Evolutionary conservation across 768 basidiomycete species (phyloP).

Genomic region (Hydnum rufescens): DNA sequence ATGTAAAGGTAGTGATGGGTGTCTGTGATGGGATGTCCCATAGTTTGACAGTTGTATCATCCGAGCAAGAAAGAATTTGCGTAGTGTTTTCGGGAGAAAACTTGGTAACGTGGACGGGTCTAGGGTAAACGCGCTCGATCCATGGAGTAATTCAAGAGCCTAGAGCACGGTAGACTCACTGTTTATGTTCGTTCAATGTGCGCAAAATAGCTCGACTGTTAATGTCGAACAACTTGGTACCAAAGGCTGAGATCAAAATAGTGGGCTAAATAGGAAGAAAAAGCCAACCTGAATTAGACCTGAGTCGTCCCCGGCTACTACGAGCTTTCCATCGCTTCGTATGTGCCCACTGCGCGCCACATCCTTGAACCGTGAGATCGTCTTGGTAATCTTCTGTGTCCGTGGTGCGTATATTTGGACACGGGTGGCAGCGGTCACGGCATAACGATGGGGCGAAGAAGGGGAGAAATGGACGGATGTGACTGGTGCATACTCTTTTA

Average conservation of each 20-base stretch:
- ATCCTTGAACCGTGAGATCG: conserved; percentile 92
- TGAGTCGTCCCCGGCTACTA: conserved; percentile 88
- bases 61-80: conserved; percentile 82
- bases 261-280: no score
- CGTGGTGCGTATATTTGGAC: conserved; percentile 92
- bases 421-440: conserved; percentile 83
- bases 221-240: conserved; percentile 66
- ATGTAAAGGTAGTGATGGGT: conserved; percentile 52
- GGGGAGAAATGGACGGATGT: conserved; percentile 86
- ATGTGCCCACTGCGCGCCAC: conserved; percentile 79
- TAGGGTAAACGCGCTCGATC: conserved; percentile 11
- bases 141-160: not conserved
- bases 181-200: conserved; percentile 82
- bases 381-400: conserved; percentile 92
- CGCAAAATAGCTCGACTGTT: conserved; percentile 85
- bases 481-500: conserved; percentile 93
- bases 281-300: conserved; percentile 57
- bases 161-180: conserved; percentile 21
- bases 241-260: no score
- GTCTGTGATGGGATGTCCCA: conserved; percentile 92
- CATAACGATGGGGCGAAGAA: conserved; percentile 78
- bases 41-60: conserved; percentile 82
- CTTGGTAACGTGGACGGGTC: conserved; percentile 81
- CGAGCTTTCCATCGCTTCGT: conserved; percentile 80
- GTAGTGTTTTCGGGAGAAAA: conserved; percentile 71